Evolutionary conservation across 805 yeast genomes (phyloP).

Genomic region (Starmera pachycereana): DNA sequence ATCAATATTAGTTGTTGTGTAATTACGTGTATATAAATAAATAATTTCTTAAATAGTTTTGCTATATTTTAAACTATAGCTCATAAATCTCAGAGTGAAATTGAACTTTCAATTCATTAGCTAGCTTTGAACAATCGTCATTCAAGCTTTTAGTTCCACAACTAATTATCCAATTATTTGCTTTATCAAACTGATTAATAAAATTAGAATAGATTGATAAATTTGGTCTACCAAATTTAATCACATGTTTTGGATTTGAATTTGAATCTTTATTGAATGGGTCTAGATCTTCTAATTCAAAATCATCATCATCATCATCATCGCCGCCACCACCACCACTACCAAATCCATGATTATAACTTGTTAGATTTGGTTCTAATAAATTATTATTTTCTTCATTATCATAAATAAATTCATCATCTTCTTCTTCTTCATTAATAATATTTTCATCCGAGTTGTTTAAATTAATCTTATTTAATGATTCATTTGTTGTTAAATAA

Average conservation of each 20-base stretch:
- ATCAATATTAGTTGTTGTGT: too few species aligned
- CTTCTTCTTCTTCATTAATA: constrained; percentile 2
- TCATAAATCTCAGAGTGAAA: constrained; percentile 35
- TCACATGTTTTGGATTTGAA: constrained; percentile 1
- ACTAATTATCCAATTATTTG: constrained; percentile 41
- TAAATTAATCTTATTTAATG: too few species aligned
- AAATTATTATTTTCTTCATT: too few species aligned
- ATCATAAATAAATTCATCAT: not conserved
- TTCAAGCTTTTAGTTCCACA: constrained; percentile 48
- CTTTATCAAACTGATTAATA: constrained; percentile 18
- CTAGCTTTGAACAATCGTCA: constrained; percentile 28
- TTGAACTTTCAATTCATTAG: constrained; percentile 24
- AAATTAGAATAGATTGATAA: constrained; percentile 16
- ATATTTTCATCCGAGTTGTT: not conserved
- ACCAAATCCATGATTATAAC: constrained; percentile 4
- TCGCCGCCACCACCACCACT: too few species aligned
- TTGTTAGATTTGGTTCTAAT: too few species aligned
- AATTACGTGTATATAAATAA: too few species aligned
- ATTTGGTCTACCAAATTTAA: constrained; percentile 32
- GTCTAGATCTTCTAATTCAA: constrained; percentile 13
- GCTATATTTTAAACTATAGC: constrained; percentile 2
- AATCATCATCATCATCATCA: constrained; percentile 12
- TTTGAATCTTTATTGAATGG: constrained; percentile 11
- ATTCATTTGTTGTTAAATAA: constrained; percentile 22
- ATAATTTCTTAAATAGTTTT: too few species aligned